Evolutionary conservation across 352 stramenopile genomes (phyloP).

Genomic region (Phytophthora ramorum): DNA sequence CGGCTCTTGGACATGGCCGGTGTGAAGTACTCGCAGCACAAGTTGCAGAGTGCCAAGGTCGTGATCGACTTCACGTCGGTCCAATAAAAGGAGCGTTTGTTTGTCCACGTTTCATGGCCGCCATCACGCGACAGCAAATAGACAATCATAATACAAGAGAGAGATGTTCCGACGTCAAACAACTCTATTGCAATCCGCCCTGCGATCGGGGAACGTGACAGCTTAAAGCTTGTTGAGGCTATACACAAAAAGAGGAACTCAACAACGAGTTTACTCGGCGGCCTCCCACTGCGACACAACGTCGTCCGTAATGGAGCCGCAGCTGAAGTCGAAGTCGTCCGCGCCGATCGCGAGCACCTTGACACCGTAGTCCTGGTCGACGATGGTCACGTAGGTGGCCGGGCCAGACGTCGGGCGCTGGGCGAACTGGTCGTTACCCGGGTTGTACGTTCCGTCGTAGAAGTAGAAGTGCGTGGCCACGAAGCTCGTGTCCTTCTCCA

Average conservation of each 20-base stretch:
- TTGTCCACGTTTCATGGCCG: background rate
- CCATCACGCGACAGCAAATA: slow-evolving; percentile 19
- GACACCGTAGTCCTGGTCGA: slow-evolving; percentile 71
- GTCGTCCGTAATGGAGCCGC: slow-evolving; percentile 53
- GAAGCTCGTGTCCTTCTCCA: slow-evolving; percentile 63
- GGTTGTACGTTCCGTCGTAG: slow-evolving; percentile 62
- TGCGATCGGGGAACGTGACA: slow-evolving; percentile 20
- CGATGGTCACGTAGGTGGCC: slow-evolving; percentile 75
- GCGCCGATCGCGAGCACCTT: slow-evolving; percentile 68
- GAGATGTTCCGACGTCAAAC: slow-evolving; percentile 13
- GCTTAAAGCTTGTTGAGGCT: slow-evolving; percentile 5
- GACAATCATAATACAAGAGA: background rate
- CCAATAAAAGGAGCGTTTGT: slow-evolving; percentile 20
- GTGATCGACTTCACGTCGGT: slow-evolving; percentile 75
- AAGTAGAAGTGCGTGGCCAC: slow-evolving; percentile 88
- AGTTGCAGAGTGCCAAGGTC: slow-evolving; percentile 59
- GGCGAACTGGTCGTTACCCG: slow-evolving; percentile 69
- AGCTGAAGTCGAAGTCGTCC: slow-evolving; percentile 73
- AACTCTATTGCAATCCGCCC: slow-evolving; percentile 24
- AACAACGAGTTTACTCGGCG: slow-evolving; percentile 27
- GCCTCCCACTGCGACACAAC: slow-evolving; percentile 67
- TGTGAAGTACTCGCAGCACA: slow-evolving; percentile 68
- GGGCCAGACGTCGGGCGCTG: slow-evolving; percentile 55
- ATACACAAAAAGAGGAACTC: slow-evolving; percentile 23
- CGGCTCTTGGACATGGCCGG: slow-evolving; percentile 90